Evolutionary conservation across 2,329 filamentous ascomycete species (phyloP), one percentile per base, ranked within the genome.

Genomic region (Lomentospora prolificans): DNA sequence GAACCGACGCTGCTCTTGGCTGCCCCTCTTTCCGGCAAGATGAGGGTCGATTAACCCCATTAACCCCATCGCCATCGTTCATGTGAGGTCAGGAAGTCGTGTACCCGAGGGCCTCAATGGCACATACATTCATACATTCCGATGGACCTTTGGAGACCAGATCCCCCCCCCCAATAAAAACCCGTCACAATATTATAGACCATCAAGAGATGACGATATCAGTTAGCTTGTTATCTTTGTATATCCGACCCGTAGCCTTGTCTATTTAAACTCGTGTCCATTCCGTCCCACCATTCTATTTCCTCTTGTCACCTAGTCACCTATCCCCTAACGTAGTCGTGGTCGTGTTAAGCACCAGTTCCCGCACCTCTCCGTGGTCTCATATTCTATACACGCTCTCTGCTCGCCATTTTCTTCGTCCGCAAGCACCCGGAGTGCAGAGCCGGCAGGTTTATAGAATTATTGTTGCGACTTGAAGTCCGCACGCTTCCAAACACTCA

Each of bases 341-440:
- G n/a, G n/a, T n/a, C n/a, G n/a, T n/a, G n/a, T n/a, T n/a, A n/a
- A n/a, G n/a, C 33, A 52, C 33, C 19, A 10, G 28, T 33, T 31
- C 17, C 19, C 19, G 9, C 19, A 52, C n/a, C 17, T 25, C 17
- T 36, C 51, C 27, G 27, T 28, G n/a, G 19, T 25, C 17, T 7
- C 52, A 28, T 44, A 9, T 19, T 54, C 28, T 46, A n/a, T 46
- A 44, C 36, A n/a, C 27, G 44, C 52, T 27, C 33, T 53, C 12
- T 41, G 25, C 52, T 46, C 52, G 36, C 24, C 24, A 6, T 33
- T 33, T 19, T 24, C 52, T 27, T 54, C 52, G 12, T 44, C n/a
- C 52, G 33, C 33, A 28, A 39, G 52, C 52, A 54, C 36, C 52
- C 30, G 36, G 52, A n/a, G 52, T 54, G 52, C 52, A 46, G n/a